A percentile compares a stretch with the other conserved stretches of the same genome.
Evolutionary conservation across 805 yeast species (phyloP).

Genomic region (Wickerhamomyces hampshirensis): DNA sequence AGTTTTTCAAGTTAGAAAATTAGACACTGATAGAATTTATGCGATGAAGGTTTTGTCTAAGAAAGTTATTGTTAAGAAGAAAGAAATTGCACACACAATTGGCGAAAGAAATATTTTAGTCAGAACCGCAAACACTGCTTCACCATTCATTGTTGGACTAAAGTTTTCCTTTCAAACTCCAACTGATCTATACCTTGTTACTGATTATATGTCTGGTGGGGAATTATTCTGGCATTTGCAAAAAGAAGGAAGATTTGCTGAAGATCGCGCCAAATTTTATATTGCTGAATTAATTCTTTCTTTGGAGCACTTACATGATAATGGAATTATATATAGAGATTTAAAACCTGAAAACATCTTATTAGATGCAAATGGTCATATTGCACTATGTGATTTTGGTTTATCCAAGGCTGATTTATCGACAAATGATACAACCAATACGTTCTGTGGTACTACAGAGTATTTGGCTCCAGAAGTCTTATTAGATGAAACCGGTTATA

Average conservation of each 20-base stretch:
- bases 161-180: constrained; percentile 97
- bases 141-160: constrained; percentile 92
- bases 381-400: constrained; percentile 96
- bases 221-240: constrained; percentile 96
- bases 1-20: constrained; percentile 92
- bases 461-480: constrained; percentile 96
- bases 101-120: constrained; percentile 95
- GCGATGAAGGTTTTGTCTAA: constrained; percentile 97
- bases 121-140: constrained; percentile 81
- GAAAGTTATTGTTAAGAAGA: constrained; percentile 92
- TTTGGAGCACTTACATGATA: constrained; percentile 89
- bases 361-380: constrained; percentile 94
- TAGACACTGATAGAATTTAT: constrained; percentile 84
- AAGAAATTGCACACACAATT: constrained; percentile 96
- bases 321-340: constrained; percentile 94
- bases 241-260: constrained; percentile 90
- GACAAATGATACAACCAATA: constrained; percentile 83
- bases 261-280: constrained; percentile 92
- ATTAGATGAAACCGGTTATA: constrained; percentile 92
- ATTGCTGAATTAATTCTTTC: constrained; percentile 95
- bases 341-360: constrained; percentile 95
- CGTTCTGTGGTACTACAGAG: constrained; percentile 98
- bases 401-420: constrained; percentile 88
- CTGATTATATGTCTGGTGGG: constrained; percentile 98
- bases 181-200: constrained; percentile 83